A percentile compares a stretch with the other conserved stretches of the same genome.
Conservation (phyloP, 1,284 basidiomycete species). For the Pisolithus thermaeus region DNA sequence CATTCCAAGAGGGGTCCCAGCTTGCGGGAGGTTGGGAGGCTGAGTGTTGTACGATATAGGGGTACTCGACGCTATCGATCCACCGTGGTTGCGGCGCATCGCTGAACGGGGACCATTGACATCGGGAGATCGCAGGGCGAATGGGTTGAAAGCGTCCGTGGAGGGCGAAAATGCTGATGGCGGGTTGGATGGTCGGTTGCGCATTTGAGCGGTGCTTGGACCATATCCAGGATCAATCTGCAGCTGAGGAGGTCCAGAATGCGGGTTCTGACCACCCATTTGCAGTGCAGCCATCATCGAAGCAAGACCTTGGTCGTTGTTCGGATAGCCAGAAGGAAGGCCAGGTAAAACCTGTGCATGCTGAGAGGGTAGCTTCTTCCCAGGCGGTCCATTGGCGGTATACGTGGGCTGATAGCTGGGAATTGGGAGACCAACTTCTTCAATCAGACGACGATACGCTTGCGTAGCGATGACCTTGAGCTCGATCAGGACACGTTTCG, state of each 20-base stretch:
- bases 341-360: slow-evolving; percentile 62
- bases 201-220: slow-evolving; percentile 28
- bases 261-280: slow-evolving; percentile 79
- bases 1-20: slow-evolving; percentile 56
- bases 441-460: slow-evolving; percentile 89
- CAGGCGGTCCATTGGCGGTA: slow-evolving; percentile 55
- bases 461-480: slow-evolving; percentile 87
- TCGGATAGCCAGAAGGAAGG: slow-evolving; percentile 70
- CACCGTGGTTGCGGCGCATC: slow-evolving; percentile 48
- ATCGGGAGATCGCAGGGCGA: slow-evolving; percentile 60
- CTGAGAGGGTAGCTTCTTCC: slow-evolving; percentile 62
- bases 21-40: slow-evolving; percentile 52
- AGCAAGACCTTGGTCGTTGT: slow-evolving; percentile 74
- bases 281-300: slow-evolving; percentile 86
- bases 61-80: slow-evolving; percentile 33
- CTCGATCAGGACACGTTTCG: slow-evolving; percentile 82
- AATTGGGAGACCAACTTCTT: slow-evolving; percentile 89
- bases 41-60: slow-evolving; percentile 54
- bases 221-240: slow-evolving; percentile 63
- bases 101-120: slow-evolving; percentile 42
- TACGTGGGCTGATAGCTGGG: slow-evolving; percentile 80
- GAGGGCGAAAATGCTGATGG: slow-evolving; percentile 55
- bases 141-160: slow-evolving; percentile 72
- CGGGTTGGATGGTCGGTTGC: slow-evolving; percentile 46
- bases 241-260: slow-evolving; percentile 68